Evolutionary conservation across 192 early-diverging fungal genomes (phyloP).

Genomic region (Phlyctochytrium planicorne): DNA sequence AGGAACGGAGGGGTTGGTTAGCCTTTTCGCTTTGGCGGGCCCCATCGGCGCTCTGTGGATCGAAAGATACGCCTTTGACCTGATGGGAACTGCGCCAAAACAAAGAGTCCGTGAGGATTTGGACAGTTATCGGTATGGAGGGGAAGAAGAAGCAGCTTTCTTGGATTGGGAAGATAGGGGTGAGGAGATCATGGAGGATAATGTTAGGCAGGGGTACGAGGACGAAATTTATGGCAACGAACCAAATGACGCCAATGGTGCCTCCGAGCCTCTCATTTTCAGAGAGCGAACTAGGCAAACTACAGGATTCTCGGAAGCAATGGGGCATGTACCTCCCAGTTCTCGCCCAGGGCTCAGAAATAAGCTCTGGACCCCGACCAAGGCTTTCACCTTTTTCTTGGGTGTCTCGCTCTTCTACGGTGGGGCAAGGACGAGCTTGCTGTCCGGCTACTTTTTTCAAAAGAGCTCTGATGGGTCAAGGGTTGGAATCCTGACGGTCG

Average conservation of each 20-base stretch:
- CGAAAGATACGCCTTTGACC: neutral
- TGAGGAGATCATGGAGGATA: neutral
- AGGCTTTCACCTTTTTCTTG: neutral
- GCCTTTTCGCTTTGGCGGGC: neutral
- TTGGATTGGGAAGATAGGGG: neutral
- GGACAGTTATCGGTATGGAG: neutral
- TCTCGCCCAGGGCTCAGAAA: neutral
- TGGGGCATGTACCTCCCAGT: neutral
- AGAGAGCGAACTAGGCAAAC: no score
- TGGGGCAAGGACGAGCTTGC: neutral
- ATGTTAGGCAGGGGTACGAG: neutral
- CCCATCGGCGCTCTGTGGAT: neutral
- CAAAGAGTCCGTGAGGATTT: neutral
- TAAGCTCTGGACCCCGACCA: neutral
- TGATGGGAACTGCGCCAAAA: neutral
- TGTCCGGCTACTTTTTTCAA: neutral
- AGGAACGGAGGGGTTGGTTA: neutral
- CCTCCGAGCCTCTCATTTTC: neutral
- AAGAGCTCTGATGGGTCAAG: neutral
- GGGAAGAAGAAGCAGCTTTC: neutral
- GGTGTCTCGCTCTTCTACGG: neutral
- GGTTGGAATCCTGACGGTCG: neutral
- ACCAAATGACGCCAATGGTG: neutral
- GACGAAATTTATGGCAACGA: neutral
- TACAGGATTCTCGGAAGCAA: neutral